Percentiles rank a stretch among this genome's conserved stretches.
These are phyloP conservation scores for Inonotus hispidus DNA, from an alignment of 1,284 basidiomycete species.

Conservation along the genomic window DNA sequence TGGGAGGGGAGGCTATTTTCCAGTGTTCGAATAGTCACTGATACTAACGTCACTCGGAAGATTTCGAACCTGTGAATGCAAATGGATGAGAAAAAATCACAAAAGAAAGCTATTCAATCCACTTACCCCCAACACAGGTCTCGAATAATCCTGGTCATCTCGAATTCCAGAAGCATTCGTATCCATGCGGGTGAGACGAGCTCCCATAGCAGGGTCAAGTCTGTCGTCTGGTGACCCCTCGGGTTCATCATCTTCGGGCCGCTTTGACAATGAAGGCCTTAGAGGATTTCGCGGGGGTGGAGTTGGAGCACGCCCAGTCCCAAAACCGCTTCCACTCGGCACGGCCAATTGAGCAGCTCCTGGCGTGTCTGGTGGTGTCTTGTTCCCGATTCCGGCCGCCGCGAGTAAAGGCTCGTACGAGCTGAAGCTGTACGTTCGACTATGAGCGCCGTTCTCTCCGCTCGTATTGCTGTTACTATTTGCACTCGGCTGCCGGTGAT, in stretches of 20 bases:
- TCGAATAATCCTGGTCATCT: conserved; percentile 54
- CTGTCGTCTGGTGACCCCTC: conserved; percentile 37
- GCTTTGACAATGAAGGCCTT: conserved; percentile 18
- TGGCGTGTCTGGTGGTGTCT: conserved; percentile 24
- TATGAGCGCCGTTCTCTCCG: conserved; percentile 26
- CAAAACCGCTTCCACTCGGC: background rate
- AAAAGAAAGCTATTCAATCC: background rate
- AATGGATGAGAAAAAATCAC: conserved; percentile 9
- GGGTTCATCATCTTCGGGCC: conserved; percentile 15
- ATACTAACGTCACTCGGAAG: conserved; percentile 27
- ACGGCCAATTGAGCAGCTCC: conserved; percentile 15
- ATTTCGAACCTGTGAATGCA: conserved; percentile 21
- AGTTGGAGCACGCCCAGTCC: conserved; percentile 24
- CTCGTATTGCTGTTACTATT: conserved; percentile 18
- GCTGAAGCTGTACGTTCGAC: conserved; percentile 42
- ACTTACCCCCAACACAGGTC: conserved; percentile 52
- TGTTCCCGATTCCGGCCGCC: conserved; percentile 25
- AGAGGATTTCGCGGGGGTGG: conserved; percentile 43
- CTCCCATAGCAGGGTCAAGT: conserved; percentile 40
- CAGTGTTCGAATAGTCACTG: conserved; percentile 34
- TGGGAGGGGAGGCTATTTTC: background rate
- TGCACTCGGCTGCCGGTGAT: conserved; percentile 36
- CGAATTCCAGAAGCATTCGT: conserved; percentile 33
- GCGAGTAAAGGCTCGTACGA: conserved; percentile 63
- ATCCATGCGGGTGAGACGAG: conserved; percentile 31